phyloP scores from a whole-genome alignment of 306 rosid genomes.

The Clitoria ternatea region DNA sequence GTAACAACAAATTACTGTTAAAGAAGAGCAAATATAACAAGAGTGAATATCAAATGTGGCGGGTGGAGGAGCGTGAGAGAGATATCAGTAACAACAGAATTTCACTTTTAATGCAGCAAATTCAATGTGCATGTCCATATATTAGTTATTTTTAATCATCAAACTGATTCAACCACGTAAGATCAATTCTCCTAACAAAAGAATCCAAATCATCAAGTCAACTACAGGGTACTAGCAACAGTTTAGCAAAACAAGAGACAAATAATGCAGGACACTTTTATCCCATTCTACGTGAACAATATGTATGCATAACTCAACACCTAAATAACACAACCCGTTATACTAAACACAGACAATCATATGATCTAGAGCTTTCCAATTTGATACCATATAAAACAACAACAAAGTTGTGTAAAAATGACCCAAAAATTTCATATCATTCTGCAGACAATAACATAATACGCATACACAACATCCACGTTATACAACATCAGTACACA shows the following conservation, averaged over 20 bases:
- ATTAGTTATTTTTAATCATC: constrained; percentile 12
- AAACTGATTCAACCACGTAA: not conserved
- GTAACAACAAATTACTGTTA: constrained; percentile 9
- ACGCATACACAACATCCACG: not conserved
- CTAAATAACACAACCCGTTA: not conserved
- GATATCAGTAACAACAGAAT: not conserved
- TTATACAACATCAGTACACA: too few relatives aligned
- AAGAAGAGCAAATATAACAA: not conserved
- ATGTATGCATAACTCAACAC: not conserved
- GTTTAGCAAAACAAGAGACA: not conserved
- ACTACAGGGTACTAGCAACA: constrained; percentile 3
- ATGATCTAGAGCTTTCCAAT: not conserved
- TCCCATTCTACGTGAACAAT: not conserved
- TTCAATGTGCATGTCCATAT: not conserved
- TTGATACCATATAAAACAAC: not conserved
- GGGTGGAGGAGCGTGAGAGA: not conserved
- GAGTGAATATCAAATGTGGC: not conserved
- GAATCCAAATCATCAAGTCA: constrained; percentile 11
- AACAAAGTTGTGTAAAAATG: not conserved
- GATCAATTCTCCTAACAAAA: not conserved
- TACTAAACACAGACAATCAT: not conserved
- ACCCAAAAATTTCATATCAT: not conserved
- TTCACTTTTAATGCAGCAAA: not conserved
- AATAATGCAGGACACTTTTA: not conserved
- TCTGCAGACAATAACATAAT: not conserved